Percentiles rank a stretch among this genome's conserved stretches.
Conservation (phyloP, 2,329 filamentous ascomycete species). For the Penicillium sp. region DNA sequence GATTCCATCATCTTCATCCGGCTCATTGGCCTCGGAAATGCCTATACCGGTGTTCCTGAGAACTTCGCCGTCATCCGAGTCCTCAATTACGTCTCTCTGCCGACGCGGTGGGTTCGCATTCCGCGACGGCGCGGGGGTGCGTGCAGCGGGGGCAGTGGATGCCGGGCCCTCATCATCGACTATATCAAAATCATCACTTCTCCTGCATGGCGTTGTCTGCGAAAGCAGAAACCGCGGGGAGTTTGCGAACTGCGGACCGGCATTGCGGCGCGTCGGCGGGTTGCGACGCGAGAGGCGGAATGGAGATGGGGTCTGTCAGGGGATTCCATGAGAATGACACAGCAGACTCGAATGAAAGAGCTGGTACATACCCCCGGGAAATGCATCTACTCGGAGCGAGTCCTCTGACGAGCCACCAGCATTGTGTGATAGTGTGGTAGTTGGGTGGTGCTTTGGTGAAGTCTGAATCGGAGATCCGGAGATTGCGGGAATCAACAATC, state of each 20-base stretch:
- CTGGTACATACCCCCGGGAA: slow-evolving; percentile 11
- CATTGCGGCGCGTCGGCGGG: slow-evolving; percentile 24
- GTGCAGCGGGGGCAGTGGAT: slow-evolving; percentile 12
- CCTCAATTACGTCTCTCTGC: slow-evolving; percentile 29
- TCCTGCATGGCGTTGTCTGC: slow-evolving; percentile 16
- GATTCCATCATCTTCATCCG: slow-evolving; percentile 13
- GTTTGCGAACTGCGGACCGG: slow-evolving; percentile 33
- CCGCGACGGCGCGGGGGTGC: slow-evolving; percentile 6
- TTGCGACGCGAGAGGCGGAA: slow-evolving; percentile 29
- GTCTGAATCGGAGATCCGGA: too few species aligned
- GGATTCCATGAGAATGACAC: background rate
- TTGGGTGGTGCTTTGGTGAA: too few species aligned
- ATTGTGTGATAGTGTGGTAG: too few species aligned
- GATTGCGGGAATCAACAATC: too few species aligned
- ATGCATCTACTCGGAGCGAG: too few species aligned
- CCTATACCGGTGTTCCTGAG: slow-evolving; percentile 1
- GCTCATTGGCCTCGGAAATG: background rate
- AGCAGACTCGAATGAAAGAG: background rate
- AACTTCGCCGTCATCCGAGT: slow-evolving; percentile 22
- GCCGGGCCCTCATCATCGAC: slow-evolving; percentile 22
- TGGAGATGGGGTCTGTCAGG: slow-evolving; percentile 27
- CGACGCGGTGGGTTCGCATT: slow-evolving; percentile 9
- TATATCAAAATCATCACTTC: slow-evolving; percentile 15
- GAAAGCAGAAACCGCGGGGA: slow-evolving; percentile 36
- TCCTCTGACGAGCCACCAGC: too few species aligned